Evolutionary conservation across 2,329 filamentous ascomycete genomes (phyloP).

Genomic region (Celoporthe dispersa): DNA sequence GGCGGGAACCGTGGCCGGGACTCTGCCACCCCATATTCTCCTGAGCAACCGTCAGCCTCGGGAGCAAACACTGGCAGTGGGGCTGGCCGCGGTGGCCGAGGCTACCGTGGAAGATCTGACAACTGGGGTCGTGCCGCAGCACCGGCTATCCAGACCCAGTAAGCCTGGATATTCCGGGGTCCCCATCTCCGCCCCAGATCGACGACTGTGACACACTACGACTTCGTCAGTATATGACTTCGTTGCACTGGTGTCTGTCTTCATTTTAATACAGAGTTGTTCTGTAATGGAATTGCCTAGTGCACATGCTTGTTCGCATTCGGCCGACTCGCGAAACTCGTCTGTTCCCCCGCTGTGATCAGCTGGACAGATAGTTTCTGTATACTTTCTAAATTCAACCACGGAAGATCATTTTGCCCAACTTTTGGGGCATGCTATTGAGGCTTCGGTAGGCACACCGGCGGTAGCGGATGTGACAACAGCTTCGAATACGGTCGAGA

Average conservation of each 20-base stretch:
- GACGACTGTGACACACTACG: not conserved
- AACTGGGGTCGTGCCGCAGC: slow-evolving; percentile 44
- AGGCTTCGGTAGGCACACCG: slow-evolving; percentile 9
- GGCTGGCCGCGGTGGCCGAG: slow-evolving; percentile 42
- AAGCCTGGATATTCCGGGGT: not conserved
- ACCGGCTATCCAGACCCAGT: slow-evolving; percentile 34
- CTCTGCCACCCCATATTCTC: slow-evolving; percentile 36
- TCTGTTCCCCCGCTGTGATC: not conserved
- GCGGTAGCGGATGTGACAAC: slow-evolving; percentile 19
- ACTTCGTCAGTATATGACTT: slow-evolving; percentile 1
- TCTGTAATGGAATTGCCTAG: slow-evolving; percentile 20
- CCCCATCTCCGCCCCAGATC: not conserved
- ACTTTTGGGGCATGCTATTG: slow-evolving; percentile 16
- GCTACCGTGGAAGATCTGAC: slow-evolving; percentile 48
- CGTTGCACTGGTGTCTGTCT: slow-evolving; percentile 6
- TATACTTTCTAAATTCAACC: slow-evolving; percentile 25
- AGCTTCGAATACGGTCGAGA: slow-evolving; percentile 3
- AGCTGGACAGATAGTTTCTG: slow-evolving; percentile 21
- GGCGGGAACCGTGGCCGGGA: slow-evolving; percentile 32
- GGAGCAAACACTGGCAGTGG: slow-evolving; percentile 19
- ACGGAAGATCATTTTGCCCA: slow-evolving; percentile 13
- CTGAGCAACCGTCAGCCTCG: slow-evolving; percentile 34
- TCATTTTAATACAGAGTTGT: slow-evolving; percentile 17
- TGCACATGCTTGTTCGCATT: slow-evolving; percentile 18
- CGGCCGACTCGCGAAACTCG: slow-evolving; percentile 15